Conservation (phyloP, 352 stramenopile genomes). For the Globisporangium yorkense region DNA sequence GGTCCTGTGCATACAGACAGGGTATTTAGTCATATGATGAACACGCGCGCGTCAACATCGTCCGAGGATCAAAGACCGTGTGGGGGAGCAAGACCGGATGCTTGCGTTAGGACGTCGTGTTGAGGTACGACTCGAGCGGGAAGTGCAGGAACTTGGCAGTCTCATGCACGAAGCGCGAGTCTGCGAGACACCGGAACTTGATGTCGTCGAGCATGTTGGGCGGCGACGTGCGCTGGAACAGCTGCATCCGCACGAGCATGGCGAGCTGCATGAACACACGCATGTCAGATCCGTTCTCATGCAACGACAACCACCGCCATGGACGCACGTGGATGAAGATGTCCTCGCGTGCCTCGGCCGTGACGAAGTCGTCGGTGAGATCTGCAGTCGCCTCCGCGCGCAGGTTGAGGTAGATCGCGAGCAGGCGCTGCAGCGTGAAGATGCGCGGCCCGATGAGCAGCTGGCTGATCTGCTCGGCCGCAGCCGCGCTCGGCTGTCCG, state of each 20-base stretch:
- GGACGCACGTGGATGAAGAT: constrained; percentile 68
- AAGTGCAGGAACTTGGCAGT: constrained; percentile 44
- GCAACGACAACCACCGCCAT: not conserved
- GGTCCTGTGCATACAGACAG: no score
- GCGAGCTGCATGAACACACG: constrained; percentile 33
- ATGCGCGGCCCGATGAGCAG: constrained; percentile 65
- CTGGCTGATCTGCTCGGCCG: constrained; percentile 44
- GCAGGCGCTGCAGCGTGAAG: constrained; percentile 62
- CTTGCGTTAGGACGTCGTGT: constrained; percentile 14
- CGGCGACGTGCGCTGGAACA: constrained; percentile 69
- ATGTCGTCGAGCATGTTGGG: constrained; percentile 68
- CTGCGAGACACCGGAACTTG: constrained; percentile 72
- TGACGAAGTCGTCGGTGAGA: constrained; percentile 10
- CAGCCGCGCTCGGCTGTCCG: constrained; percentile 24
- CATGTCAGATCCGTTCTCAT: not conserved
- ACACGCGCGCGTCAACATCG: no score
- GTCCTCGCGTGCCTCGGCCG: constrained; percentile 50
- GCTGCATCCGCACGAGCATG: constrained; percentile 68
- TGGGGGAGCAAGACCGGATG: no score
- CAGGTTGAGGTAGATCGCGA: constrained; percentile 77
- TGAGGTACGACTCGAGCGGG: constrained; percentile 59
- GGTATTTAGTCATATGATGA: no score
- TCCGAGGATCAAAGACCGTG: no score
- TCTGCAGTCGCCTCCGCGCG: constrained; percentile 39
- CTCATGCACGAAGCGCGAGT: constrained; percentile 61